Percentiles rank a stretch among this genome's conserved stretches.
Evolutionary conservation across 2,329 filamentous ascomycete genomes (phyloP).

Genomic region (Penicillium sp.): DNA sequence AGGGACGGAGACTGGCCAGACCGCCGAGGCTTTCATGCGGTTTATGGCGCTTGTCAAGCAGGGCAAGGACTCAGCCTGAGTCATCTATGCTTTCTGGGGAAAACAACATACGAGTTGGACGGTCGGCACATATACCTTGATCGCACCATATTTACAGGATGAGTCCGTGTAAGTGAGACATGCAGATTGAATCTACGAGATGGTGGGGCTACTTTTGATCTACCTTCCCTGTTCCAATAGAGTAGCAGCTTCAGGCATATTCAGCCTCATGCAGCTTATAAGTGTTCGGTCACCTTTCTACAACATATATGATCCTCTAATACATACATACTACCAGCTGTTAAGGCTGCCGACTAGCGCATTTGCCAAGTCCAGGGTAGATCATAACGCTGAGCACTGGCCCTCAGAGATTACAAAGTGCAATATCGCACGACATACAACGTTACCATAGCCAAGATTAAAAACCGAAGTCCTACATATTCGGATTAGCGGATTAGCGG

Average conservation of each 20-base stretch:
- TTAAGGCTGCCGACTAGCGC: too few species aligned
- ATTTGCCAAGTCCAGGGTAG: not conserved
- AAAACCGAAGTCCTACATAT: not conserved
- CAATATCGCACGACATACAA: not conserved
- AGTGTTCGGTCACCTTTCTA: not conserved
- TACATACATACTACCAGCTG: not conserved
- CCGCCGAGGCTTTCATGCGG: slow-evolving; percentile 38
- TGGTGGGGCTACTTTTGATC: not conserved
- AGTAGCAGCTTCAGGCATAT: slow-evolving; percentile 1
- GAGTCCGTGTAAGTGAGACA: slow-evolving; percentile 2
- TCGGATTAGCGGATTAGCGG: not conserved
- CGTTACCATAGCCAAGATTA: slow-evolving; percentile 3
- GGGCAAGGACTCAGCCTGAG: slow-evolving; percentile 8
- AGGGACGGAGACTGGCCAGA: slow-evolving; percentile 29
- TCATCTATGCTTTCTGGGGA: not conserved
- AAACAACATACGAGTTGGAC: not conserved
- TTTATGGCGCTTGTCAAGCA: slow-evolving; percentile 36
- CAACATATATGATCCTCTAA: not conserved
- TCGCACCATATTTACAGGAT: not conserved
- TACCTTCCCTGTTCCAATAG: not conserved
- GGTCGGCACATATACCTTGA: not conserved
- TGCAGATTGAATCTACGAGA: not conserved
- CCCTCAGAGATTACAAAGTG: not conserved
- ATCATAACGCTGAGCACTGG: not conserved
- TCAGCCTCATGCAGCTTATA: not conserved